Evolutionary conservation across 768 basidiomycete species (phyloP).

Genomic region (Heimioporus sp.): DNA sequence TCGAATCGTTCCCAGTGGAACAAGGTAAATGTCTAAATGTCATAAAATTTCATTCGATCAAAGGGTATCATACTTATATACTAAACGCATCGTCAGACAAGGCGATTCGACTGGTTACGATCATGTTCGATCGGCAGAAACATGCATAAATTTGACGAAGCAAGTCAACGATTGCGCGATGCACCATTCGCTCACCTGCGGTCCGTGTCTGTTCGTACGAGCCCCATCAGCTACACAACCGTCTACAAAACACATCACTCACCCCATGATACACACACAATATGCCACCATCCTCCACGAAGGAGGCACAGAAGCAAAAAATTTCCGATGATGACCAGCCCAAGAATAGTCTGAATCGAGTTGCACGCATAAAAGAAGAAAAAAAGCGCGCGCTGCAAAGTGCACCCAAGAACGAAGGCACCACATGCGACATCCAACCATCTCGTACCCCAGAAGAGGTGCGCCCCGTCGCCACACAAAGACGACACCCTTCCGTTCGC

Average conservation of each 20-base stretch:
- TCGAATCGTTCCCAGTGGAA: background rate
- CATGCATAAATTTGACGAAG: too few species aligned
- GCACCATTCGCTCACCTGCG: too few species aligned
- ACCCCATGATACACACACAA: background rate
- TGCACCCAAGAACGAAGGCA: constrained; percentile 26
- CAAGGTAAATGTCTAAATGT: background rate
- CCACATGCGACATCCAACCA: constrained; percentile 1
- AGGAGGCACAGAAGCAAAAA: constrained; percentile 8
- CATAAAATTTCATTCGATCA: background rate
- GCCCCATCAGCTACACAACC: too few species aligned
- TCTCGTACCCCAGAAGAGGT: constrained; percentile 20
- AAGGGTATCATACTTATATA: too few species aligned
- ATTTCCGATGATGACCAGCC: constrained; percentile 16
- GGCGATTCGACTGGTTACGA: too few species aligned
- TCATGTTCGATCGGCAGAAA: too few species aligned
- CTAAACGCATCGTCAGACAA: too few species aligned
- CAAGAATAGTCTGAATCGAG: constrained; percentile 35
- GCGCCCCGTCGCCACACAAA: background rate
- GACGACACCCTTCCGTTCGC: background rate
- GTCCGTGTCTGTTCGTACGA: too few species aligned
- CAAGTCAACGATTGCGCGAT: too few species aligned
- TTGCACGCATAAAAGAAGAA: constrained; percentile 19
- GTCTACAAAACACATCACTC: background rate
- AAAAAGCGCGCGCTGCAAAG: constrained; percentile 22
- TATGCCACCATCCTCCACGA: constrained; percentile 5